Evolutionary conservation across 352 stramenopile species (phyloP).

Genomic region (Pythium myriotylum): DNA sequence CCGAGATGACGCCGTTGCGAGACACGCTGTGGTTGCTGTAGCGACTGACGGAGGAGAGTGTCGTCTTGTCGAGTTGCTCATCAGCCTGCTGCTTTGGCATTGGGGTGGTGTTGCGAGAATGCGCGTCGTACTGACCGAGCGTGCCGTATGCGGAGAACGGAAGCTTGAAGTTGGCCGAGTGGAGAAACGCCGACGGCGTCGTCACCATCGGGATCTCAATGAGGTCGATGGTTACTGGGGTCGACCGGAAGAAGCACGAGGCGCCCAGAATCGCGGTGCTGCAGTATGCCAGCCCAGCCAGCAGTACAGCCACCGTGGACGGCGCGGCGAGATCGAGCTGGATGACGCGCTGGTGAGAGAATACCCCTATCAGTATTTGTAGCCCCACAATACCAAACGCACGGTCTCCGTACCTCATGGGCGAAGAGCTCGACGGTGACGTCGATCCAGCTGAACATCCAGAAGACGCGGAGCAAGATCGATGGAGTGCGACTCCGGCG

Average conservation of each 20-base stretch:
- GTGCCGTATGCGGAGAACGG: slow-evolving; percentile 58
- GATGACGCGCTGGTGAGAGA: slow-evolving; percentile 18
- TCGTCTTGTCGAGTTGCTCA: slow-evolving; percentile 7
- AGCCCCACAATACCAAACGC: too few species aligned
- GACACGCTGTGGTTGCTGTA: slow-evolving; percentile 26
- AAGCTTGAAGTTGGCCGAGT: slow-evolving; percentile 43
- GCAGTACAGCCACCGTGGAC: slow-evolving; percentile 19
- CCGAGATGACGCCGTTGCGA: slow-evolving; percentile 36
- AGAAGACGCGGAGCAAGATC: slow-evolving; percentile 57
- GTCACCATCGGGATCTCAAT: slow-evolving; percentile 49
- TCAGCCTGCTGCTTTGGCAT: neutral
- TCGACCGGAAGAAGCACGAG: slow-evolving; percentile 53
- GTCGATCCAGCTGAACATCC: slow-evolving; percentile 60
- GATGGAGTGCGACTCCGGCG: slow-evolving; percentile 61
- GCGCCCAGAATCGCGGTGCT: slow-evolving; percentile 46
- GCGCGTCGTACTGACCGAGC: slow-evolving; percentile 44
- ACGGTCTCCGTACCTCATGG: slow-evolving; percentile 36
- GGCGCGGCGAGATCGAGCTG: slow-evolving; percentile 17
- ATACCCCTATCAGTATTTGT: too few species aligned
- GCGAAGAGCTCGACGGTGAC: slow-evolving; percentile 47
- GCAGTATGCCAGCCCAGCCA: slow-evolving; percentile 45
- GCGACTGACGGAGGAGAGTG: slow-evolving; percentile 9
- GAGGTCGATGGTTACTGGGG: slow-evolving; percentile 51
- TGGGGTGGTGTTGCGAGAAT: slow-evolving; percentile 8
- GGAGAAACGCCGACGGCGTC: slow-evolving; percentile 64